Evolutionary conservation across 2,329 filamentous ascomycete species (phyloP).

Genomic region (Monilinia fructigena): DNA sequence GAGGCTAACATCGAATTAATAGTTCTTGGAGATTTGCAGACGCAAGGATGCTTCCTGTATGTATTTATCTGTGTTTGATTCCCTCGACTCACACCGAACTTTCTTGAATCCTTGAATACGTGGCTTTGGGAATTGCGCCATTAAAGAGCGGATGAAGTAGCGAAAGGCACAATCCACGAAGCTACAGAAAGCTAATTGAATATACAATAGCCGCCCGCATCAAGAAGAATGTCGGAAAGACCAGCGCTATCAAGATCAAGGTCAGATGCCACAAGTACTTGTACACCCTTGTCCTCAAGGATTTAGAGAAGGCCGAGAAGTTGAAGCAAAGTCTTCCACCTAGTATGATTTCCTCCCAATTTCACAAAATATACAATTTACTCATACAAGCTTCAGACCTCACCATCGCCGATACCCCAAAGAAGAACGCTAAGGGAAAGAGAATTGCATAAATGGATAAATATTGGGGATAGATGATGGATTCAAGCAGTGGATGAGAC

Average conservation of each 20-base stretch:
- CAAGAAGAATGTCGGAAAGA: conserved; percentile 80
- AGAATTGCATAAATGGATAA: conserved; percentile 36
- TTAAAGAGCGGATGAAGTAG: neutral
- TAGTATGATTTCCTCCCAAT: conserved; percentile 60
- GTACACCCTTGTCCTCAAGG: conserved; percentile 98
- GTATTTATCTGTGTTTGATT: conserved; percentile 45
- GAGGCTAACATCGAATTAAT: conserved; percentile 22
- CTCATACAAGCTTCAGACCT: conserved; percentile 46
- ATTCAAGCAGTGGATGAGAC: conserved; percentile 23
- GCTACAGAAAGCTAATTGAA: conserved; percentile 27
- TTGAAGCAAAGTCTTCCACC: conserved; percentile 98
- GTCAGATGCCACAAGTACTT: conserved; percentile 95
- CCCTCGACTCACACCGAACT: neutral
- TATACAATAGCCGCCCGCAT: conserved; percentile 70
- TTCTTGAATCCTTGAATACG: neutral
- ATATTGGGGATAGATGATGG: conserved; percentile 4
- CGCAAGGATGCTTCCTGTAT: conserved; percentile 99
- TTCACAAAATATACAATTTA: conserved; percentile 1
- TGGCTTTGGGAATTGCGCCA: conserved; percentile 8
- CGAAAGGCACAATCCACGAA: conserved; percentile 2
- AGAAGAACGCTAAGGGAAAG: conserved; percentile 55
- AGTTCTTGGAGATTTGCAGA: conserved; percentile 99
- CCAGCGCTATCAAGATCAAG: conserved; percentile 99
- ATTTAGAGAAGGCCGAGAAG: conserved; percentile 99
- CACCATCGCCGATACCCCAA: conserved; percentile 58